A percentile compares a stretch with the other conserved stretches of the same genome.
phyloP scores from a whole-genome alignment of 306 rosid species.

The Clitoria ternatea region DNA sequence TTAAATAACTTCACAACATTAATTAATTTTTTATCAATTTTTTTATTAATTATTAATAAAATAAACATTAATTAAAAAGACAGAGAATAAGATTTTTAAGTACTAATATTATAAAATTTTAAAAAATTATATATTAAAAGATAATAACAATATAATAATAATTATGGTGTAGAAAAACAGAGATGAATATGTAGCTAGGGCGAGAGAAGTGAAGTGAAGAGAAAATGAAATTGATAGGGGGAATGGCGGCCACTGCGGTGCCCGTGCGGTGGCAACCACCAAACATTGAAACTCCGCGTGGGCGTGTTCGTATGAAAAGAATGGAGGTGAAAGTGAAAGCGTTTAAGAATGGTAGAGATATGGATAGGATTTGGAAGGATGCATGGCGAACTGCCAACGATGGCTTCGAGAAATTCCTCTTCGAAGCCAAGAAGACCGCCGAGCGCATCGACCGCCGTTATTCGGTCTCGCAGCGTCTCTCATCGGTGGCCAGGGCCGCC shows the following conservation, averaged over 20 bases:
- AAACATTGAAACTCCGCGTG: neutral
- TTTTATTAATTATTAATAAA: no score
- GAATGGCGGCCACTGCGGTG: neutral
- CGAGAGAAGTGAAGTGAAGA: neutral
- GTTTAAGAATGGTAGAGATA: slow-evolving; percentile 45
- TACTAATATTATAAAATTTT: no score
- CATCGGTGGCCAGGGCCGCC: slow-evolving; percentile 49
- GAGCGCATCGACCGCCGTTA: slow-evolving; percentile 81
- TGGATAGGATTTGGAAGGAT: slow-evolving; percentile 61
- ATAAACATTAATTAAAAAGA: no score
- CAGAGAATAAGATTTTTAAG: no score
- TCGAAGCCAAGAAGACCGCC: slow-evolving; percentile 81
- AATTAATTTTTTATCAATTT: no score
- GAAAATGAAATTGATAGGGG: neutral
- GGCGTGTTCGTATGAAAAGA: neutral
- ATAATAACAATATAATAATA: no score
- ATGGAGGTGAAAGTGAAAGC: slow-evolving; percentile 33
- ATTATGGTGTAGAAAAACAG: no score
- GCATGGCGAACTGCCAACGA: slow-evolving; percentile 89
- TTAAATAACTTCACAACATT: no score
- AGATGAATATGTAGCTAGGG: no score
- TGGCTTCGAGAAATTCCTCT: slow-evolving; percentile 67
- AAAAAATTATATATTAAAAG: no score
- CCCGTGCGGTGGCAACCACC: slow-evolving; percentile 40
- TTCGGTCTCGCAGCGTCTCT: slow-evolving; percentile 47